Percentiles rank a stretch among this genome's conserved stretches.
Conservation (phyloP, 1,284 basidiomycete genomes). For the Austropuccinia psidii region DNA sequence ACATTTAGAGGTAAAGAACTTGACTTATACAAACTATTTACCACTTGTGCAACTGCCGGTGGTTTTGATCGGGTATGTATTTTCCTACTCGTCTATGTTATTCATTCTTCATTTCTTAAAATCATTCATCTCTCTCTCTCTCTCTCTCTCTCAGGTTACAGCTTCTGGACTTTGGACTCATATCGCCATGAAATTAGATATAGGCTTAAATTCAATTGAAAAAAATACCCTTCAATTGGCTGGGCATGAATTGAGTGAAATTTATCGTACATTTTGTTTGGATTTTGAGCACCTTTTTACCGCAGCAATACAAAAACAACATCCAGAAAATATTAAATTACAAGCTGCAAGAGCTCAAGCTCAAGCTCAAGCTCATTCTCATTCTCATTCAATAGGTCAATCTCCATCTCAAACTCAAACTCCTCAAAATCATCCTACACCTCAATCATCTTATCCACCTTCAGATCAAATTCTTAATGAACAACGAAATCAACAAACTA, state of each 20-base stretch:
- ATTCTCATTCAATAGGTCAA: not conserved
- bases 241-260: constrained; percentile 17
- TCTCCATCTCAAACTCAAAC: not conserved
- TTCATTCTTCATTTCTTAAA: not conserved
- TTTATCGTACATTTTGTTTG: constrained; percentile 31
- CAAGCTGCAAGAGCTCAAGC: not conserved
- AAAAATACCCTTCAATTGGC: constrained; percentile 16
- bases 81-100: not conserved
- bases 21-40: constrained; percentile 24
- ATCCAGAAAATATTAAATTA: constrained; percentile 4
- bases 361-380: not conserved
- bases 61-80: constrained; percentile 28
- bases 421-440: not conserved
- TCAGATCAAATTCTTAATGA: constrained; percentile 1
- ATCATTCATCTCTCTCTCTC: not conserved
- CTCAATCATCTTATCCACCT: not conserved
- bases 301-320: constrained; percentile 7
- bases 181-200: constrained; percentile 2
- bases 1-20: constrained; percentile 30
- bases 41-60: constrained; percentile 4
- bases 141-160: not conserved
- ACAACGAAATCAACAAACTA: not conserved
- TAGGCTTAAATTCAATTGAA: constrained; percentile 17
- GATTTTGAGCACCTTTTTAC: constrained; percentile 21
- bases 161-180: constrained; percentile 7